Evolutionary conservation across 192 early-diverging fungal genomes (phyloP), one percentile per base, ranked within the genome.

Genomic region (Chytriomyces sp.): DNA sequence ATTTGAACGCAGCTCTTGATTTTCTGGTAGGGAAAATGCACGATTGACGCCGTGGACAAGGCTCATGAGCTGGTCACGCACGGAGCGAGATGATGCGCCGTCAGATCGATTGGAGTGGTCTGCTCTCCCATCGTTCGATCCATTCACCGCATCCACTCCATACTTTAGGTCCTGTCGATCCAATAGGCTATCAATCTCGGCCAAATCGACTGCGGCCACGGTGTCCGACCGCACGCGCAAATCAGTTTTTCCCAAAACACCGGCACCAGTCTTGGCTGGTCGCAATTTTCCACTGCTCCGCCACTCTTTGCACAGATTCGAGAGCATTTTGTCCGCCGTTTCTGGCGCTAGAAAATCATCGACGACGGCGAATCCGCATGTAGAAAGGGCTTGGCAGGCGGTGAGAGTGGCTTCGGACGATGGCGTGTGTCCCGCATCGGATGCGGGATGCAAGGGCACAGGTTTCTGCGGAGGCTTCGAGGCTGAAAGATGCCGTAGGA

Each of bases 1-100:
- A 50, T 71, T 71, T 50, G 69, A 71, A 16, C 46, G 13, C 20
- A 71, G 50, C 7, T 11, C 13, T 28, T 71, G 49, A 13, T 48
- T 69, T 53, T 18, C 46, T 50, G 7, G 0, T 5, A 71, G 28
- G 16, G 23, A 20, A 28, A 71, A 57, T 71, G 47, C 50, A 11
- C 7, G 9, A 48, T 71, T 71, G 69, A 71, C 26, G 8, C 13
- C 49, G 47, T 7, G 8, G 47, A 71, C 57, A 50, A 71, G 35
- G 35, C 35, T 35, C 4, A 4, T 35, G 35, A 35, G 35, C 35
- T 35, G 35, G 35, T 35, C 35, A 35, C 35, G 35, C 35, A 35
- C 35, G 35, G 35, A 35, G 35, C 35, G 35, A 35, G 35, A 35
- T 35, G 35, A 35, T 1, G 35, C 3, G 35, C 35, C 0, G 35